Evolutionary conservation across 805 yeast genomes (phyloP).

Genomic region (Ogataea salicorniae): DNA sequence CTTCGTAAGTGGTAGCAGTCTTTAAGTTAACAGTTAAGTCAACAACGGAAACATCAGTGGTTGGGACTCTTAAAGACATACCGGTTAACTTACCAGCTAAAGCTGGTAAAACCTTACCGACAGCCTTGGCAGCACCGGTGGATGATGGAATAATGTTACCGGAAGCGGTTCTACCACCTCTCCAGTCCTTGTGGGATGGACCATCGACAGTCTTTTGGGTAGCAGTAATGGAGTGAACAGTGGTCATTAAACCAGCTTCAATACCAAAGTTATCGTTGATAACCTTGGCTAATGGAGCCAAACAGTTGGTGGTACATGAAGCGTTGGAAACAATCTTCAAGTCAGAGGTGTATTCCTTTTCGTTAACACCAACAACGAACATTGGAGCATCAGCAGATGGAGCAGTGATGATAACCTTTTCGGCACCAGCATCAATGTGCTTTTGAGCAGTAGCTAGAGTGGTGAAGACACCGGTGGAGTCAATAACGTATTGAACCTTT

Average conservation of each 20-base stretch:
- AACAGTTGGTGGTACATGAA: conserved; percentile 93
- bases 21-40: conserved; percentile 82
- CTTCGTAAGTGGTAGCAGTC: conserved; percentile 75
- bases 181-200: conserved; percentile 97
- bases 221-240: conserved; percentile 94
- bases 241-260: conserved; percentile 92
- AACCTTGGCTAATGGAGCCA: conserved; percentile 92
- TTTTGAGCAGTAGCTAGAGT: conserved; percentile 71
- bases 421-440: conserved; percentile 88
- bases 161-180: conserved; percentile 96
- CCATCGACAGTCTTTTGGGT: conserved; percentile 96
- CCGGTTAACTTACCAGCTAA: conserved; percentile 92
- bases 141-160: conserved; percentile 94
- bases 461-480: conserved; percentile 95
- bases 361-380: conserved; percentile 92
- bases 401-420: conserved; percentile 92
- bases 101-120: conserved; percentile 89
- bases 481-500: conserved; percentile 83
- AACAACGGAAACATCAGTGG: conserved; percentile 89
- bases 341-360: conserved; percentile 70
- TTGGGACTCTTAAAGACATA: conserved; percentile 91
- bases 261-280: conserved; percentile 81
- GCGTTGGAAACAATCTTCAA: conserved; percentile 82
- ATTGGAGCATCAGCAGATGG: conserved; percentile 93
- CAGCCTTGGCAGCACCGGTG: conserved; percentile 98